phyloP scores from a whole-genome alignment of 495 filamentous ascomycete genomes.

The Trichoderma gamsii region DNA sequence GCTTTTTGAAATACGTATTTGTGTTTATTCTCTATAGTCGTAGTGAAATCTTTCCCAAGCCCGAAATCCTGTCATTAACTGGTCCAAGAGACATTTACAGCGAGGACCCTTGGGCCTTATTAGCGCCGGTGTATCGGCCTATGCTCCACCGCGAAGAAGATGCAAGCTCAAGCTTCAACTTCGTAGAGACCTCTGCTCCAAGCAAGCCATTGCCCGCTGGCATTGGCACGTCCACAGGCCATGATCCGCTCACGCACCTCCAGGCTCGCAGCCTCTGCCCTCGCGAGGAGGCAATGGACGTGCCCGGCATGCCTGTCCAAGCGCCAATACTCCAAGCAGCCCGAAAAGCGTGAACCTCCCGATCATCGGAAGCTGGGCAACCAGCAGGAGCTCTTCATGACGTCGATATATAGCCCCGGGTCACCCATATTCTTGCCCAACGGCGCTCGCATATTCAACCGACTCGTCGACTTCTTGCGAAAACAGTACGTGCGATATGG shows the following conservation, averaged over 20 bases:
- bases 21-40: too few species aligned
- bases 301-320: slow-evolving; percentile 6
- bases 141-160: background rate
- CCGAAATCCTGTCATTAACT: background rate
- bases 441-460: slow-evolving; percentile 81
- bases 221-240: background rate
- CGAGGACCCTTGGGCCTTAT: background rate
- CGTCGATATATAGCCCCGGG: slow-evolving; percentile 73
- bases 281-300: slow-evolving; percentile 3
- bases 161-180: background rate
- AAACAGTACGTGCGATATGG: slow-evolving; percentile 82
- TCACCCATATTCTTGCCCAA: slow-evolving; percentile 84
- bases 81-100: background rate
- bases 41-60: too few species aligned
- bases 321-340: slow-evolving; percentile 12
- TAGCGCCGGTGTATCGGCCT: background rate
- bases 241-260: slow-evolving; percentile 6
- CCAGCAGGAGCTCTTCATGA: slow-evolving; percentile 71
- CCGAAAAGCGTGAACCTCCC: slow-evolving; percentile 22
- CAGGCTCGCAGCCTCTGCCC: slow-evolving; percentile 8
- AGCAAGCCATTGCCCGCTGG: background rate
- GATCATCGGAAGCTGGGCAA: slow-evolving; percentile 69
- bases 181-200: background rate
- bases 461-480: slow-evolving; percentile 76
- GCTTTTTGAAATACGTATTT: too few species aligned